phyloP scores from a whole-genome alignment of 2,329 filamentous ascomycete genomes.

The Botrytis porri region DNA sequence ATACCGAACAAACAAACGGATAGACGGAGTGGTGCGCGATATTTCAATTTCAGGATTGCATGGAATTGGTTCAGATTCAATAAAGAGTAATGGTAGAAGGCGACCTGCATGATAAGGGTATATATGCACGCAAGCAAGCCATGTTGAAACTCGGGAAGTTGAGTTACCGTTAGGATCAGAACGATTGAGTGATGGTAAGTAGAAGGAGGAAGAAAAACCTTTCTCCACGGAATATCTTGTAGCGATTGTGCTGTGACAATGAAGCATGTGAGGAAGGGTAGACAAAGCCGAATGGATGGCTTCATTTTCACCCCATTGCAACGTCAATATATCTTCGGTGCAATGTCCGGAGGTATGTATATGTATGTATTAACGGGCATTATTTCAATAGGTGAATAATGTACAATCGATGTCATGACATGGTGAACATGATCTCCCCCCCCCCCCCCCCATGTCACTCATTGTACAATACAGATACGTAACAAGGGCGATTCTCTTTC shows the following conservation, averaged over 20 bases:
- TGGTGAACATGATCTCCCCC: not conserved
- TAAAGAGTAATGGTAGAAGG: not conserved
- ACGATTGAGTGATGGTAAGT: not conserved
- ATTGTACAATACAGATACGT: not conserved
- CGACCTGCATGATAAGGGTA: constrained; percentile 2
- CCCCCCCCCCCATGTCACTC: not conserved
- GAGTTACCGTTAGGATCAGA: not conserved
- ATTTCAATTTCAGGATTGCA: not conserved
- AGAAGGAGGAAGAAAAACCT: not conserved
- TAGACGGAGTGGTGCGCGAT: not conserved
- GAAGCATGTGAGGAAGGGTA: not conserved
- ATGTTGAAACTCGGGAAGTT: not conserved
- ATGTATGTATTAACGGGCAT: not conserved
- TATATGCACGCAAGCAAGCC: not conserved
- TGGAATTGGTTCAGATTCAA: not conserved
- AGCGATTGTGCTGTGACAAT: not conserved
- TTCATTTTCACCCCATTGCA: constrained; percentile 7
- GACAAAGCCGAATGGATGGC: not conserved
- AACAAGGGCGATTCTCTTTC: constrained; percentile 1
- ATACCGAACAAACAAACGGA: constrained; percentile 13
- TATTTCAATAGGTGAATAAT: not conserved
- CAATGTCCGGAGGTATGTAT: constrained; percentile 9
- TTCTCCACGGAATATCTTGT: not conserved
- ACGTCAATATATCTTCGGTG: constrained; percentile 10
- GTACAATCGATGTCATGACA: not conserved